Evolutionary conservation across 192 early-diverging fungal genomes (phyloP).

Genomic region (Gigaspora rosea): DNA sequence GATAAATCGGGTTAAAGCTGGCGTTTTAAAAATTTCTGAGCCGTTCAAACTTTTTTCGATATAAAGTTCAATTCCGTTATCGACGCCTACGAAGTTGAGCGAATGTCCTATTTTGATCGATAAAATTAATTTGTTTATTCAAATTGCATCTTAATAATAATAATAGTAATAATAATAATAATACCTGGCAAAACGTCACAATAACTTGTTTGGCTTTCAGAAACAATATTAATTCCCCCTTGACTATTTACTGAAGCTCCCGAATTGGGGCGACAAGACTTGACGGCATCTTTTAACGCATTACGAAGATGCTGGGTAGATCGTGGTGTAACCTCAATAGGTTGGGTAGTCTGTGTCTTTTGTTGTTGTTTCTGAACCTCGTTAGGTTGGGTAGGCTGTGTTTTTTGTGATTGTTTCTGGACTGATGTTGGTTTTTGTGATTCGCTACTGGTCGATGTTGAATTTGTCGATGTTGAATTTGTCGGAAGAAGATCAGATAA

Average conservation of each 20-base stretch:
- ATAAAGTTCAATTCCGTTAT: constrained; percentile 41
- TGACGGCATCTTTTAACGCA: constrained; percentile 22
- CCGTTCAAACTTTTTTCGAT: constrained; percentile 40
- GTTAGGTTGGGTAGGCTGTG: background rate
- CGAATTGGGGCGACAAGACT: constrained; percentile 40
- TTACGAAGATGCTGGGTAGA: background rate
- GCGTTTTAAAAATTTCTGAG: constrained; percentile 42
- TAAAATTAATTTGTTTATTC: background rate
- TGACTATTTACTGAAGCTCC: constrained; percentile 37
- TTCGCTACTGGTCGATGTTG: no score
- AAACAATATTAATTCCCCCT: constrained; percentile 24
- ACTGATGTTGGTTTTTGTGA: no score
- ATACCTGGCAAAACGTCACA: constrained; percentile 56
- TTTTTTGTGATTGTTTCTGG: background rate
- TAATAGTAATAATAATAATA: constrained; percentile 18
- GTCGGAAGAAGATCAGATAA: constrained; percentile 23
- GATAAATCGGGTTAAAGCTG: constrained; percentile 45
- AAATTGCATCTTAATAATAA: background rate
- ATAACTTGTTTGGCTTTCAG: constrained; percentile 43
- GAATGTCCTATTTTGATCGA: constrained; percentile 31
- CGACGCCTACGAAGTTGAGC: constrained; percentile 47
- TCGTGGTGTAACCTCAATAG: background rate
- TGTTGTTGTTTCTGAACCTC: background rate
- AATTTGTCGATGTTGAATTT: background rate
- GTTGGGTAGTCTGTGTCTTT: background rate